Base-by-base conservation (phyloP, 108 stramenopile species). In the Conticribra guillardii region DNA sequence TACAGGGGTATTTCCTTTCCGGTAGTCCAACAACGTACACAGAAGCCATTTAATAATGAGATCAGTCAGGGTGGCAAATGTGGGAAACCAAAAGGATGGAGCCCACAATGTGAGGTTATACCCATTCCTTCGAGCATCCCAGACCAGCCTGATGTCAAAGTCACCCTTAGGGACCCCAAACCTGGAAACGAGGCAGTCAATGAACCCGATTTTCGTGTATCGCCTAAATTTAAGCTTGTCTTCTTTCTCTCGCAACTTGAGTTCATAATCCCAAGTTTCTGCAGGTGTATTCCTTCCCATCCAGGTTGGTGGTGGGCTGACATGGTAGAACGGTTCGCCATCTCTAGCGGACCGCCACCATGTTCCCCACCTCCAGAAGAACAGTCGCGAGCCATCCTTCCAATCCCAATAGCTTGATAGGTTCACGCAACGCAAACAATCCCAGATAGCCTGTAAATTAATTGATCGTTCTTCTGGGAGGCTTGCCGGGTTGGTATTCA, bases 121-220 rank as follows among this genome's bases (percentile, higher is more conserved):
- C 14, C 83, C 83, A 57, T 49, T 54, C 47, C 60, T 62, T 2
- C 74, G 69, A 8, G 63, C 79, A 62, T 80, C 79, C 41, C 64
- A 84, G 19, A 84, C 83, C 60, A 84, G 53, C 4, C 83, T 63
- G 49, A 80, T 80, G 52, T 82, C 76, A 22, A 47, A 44, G 2
- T 52, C 64, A 5, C 64, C 23, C 41, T 80, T 84, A 1, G 74
- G 70, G 0, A 79, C 74, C 5, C 60, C 53, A 49, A 79, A 78
- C 55, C 55, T 2, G 1, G 55, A 31, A 2, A 56, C 55, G 7
- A 56, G 2, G 15, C 29, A 56, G 28, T 56, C 55, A 17, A 8
- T 31, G 33, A 56, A 63, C 5, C 61, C 61, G 26, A 29, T 44
- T 46, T 63, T 37, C 41, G 45, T 27, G 44, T 63, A 63, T 1